A percentile compares a stretch with the other conserved stretches of the same genome.
These are phyloP conservation scores for Aspergillus homomorphus DNA, from an alignment of 495 filamentous ascomycete species.

Conservation along the genomic window DNA sequence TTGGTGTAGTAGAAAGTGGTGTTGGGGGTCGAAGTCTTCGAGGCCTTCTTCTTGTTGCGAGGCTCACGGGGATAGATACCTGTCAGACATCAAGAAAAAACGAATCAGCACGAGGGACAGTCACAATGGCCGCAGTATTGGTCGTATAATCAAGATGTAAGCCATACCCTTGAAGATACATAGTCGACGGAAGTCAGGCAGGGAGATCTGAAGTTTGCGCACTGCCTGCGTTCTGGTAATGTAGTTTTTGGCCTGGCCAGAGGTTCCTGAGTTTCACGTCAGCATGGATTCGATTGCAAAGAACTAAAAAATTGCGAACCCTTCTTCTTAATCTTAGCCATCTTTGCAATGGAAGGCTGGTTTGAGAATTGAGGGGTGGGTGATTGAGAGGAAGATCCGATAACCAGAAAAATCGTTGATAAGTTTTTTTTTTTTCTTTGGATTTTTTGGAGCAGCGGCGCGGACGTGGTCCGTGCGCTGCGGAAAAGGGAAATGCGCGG, in stretches of 20 bases:
- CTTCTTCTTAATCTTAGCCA: conserved; percentile 93
- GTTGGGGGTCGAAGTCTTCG: conserved; percentile 80
- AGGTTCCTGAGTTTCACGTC: conserved; percentile 54
- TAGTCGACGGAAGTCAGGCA: conserved; percentile 94
- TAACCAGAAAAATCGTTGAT: conserved; percentile 8
- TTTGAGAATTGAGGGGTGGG: conserved; percentile 18
- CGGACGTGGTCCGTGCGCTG: conserved; percentile 37
- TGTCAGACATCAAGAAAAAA: conserved; percentile 19
- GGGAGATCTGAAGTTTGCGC: conserved; percentile 92
- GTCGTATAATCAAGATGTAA: neutral
- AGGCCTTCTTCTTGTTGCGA: conserved; percentile 91
- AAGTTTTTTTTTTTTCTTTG: conserved; percentile 19
- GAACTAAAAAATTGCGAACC: conserved; percentile 41
- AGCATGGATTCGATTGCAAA: conserved; percentile 5
- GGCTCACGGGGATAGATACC: conserved; percentile 97
- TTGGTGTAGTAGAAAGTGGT: conserved; percentile 99
- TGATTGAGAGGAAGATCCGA: conserved; percentile 30
- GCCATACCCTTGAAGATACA: conserved; percentile 91
- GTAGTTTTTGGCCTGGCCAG: conserved; percentile 96
- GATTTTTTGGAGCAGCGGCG: conserved; percentile 21
- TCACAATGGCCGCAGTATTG: neutral
- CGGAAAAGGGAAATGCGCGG: conserved; percentile 27
- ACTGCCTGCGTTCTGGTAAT: conserved; percentile 95
- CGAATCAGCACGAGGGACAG: neutral
- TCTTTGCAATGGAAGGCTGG: conserved; percentile 32